Evolutionary conservation across 805 yeast species (phyloP).

Genomic region (Metschnikowia koreensis): DNA sequence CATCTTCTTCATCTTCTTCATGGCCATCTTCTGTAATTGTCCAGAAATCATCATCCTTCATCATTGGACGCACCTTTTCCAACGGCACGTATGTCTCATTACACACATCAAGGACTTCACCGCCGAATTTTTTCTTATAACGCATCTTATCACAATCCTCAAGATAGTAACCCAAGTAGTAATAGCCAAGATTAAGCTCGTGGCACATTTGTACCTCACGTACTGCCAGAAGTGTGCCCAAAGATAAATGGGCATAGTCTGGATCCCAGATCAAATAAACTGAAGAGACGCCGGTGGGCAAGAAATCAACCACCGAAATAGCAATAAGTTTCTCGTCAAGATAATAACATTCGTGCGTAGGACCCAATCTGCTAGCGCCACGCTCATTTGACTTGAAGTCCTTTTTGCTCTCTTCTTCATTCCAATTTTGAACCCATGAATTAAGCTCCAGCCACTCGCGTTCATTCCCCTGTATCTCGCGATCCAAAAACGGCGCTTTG

Average conservation of each 20-base stretch:
- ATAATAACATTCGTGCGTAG: constrained; percentile 78
- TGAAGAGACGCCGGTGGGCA: constrained; percentile 75
- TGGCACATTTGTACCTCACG: constrained; percentile 61
- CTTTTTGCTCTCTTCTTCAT: constrained; percentile 31
- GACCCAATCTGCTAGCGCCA: constrained; percentile 44
- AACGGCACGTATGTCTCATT: constrained; percentile 45
- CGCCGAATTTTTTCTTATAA: constrained; percentile 78
- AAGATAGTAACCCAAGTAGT: constrained; percentile 79
- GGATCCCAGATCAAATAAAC: constrained; percentile 91
- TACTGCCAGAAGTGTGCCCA: constrained; percentile 77
- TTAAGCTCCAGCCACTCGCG: constrained; percentile 42
- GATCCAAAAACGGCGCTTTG: constrained; percentile 53
- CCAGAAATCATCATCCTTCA: constrained; percentile 33
- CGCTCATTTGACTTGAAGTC: neutral
- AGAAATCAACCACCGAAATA: constrained; percentile 69
- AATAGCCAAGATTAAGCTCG: constrained; percentile 48
- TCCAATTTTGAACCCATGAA: constrained; percentile 36
- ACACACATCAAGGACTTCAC: constrained; percentile 61
- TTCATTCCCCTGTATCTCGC: constrained; percentile 23
- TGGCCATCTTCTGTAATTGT: constrained; percentile 8
- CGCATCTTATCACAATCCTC: constrained; percentile 80
- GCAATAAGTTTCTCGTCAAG: constrained; percentile 63
- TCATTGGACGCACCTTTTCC: constrained; percentile 23
- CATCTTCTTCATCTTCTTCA: constrained; percentile 14
- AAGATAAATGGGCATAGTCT: constrained; percentile 60